Percentiles rank a stretch among this genome's conserved stretches.
Conservation (phyloP, 805 yeast genomes). For the Kurtzmaniella cleridarum region DNA sequence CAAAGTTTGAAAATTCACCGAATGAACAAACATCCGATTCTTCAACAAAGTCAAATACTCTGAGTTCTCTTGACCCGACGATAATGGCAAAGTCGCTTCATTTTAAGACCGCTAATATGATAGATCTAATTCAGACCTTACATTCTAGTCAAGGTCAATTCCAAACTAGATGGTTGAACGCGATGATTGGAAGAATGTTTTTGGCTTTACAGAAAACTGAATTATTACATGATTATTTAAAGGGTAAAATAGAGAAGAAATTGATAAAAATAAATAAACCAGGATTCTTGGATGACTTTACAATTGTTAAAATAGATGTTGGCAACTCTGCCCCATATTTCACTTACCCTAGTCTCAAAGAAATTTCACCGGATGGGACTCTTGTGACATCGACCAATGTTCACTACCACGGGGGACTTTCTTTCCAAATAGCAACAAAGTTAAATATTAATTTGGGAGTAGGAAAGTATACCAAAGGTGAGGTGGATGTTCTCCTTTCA, state of each 20-base stretch:
- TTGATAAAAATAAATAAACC: constrained; percentile 78
- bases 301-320: constrained; percentile 62
- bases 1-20: constrained; percentile 38
- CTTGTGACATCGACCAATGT: constrained; percentile 56
- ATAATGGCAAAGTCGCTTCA: constrained; percentile 69
- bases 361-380: constrained; percentile 76
- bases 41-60: constrained; percentile 3
- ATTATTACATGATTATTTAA: constrained; percentile 52
- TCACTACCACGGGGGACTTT: constrained; percentile 69
- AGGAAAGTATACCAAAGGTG: constrained; percentile 66
- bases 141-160: constrained; percentile 81
- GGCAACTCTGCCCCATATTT: constrained; percentile 81
- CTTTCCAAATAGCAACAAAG: constrained; percentile 75
- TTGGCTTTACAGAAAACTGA: constrained; percentile 71
- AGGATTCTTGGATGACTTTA: constrained; percentile 79
- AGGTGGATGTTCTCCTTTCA: constrained; percentile 67
- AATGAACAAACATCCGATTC: constrained; percentile 9
- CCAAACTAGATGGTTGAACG: constrained; percentile 88
- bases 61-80: constrained; percentile 37
- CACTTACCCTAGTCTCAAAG: constrained; percentile 64
- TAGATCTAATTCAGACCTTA: constrained; percentile 66
- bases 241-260: constrained; percentile 60
- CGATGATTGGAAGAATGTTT: constrained; percentile 77
- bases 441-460: constrained; percentile 65
- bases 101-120: constrained; percentile 64